Evolutionary conservation across 139 green algal genomes (phyloP), one percentile per base, ranked within the genome.

Genomic region (Asterochloris sp.): DNA sequence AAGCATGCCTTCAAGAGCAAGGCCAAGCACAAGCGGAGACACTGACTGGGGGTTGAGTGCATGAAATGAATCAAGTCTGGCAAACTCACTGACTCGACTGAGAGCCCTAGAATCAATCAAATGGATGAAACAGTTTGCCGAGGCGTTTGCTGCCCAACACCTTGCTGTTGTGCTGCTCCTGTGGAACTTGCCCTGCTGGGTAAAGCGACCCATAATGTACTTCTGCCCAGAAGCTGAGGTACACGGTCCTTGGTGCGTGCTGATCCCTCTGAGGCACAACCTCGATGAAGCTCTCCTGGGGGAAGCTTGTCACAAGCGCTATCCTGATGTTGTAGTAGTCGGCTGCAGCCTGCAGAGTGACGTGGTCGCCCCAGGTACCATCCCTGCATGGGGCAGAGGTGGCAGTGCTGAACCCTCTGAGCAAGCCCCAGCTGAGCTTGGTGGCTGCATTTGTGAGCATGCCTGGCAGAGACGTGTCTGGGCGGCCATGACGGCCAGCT

Each of bases 1-100:
- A 91, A 91, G 75, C 73, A 84, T 12, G 38, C 85, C 0, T 97
- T 97, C 89, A 97, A 97, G 89, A 92, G 86, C 84, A 96, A 98
- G 83, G 79, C 83, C 12, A 87, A 86, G 68, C 94, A 94, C 85
- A 93, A 92, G 89, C 67, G 89, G 27, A 69, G 76, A 54, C 60
- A 69, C 24, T 80, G 68, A 29, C 19, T 9, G 19, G 21, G 19
- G 21, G 66, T 10, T 21, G 66, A 21, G 17, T 24, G 19, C 66
- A 24, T 71, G 8, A 26, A 24, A 71, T 54, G 38, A 54, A 54
- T 54, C 4, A 54, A 54, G 2, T 54, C 38, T 54, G 38, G 38
- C 38, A 54, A 54, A 54, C 38, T 10, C 6, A 6, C 28, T 75
- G 69, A 75, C n/a, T n/a, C 69, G 11, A 26, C 13, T 75, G 69